These are phyloP conservation scores for Neospermospora avenae DNA, from an alignment of 2,329 filamentous ascomycete species.

Conservation along the genomic window DNA sequence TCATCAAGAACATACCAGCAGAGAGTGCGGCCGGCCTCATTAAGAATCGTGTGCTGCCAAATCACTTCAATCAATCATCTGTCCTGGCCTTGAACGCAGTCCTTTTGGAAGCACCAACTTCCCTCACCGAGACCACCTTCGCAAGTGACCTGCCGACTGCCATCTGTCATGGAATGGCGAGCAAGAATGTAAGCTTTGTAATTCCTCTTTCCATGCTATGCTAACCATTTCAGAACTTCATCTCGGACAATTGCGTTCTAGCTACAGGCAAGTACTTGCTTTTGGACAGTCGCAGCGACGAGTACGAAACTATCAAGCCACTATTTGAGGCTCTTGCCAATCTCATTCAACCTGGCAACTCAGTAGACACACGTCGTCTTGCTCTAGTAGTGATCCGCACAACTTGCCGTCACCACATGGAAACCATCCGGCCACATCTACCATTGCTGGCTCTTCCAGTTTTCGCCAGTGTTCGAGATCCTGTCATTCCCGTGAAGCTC, in stretches of 20 bases:
- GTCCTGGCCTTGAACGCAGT: conserved; percentile 87
- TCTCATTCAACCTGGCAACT: conserved; percentile 72
- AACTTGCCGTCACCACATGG: conserved; percentile 72
- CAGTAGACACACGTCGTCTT: conserved; percentile 80
- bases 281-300: conserved; percentile 59
- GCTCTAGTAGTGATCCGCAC: conserved; percentile 86
- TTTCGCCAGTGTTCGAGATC: conserved; percentile 86
- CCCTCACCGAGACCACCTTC: conserved; percentile 62
- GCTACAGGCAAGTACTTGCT: conserved; percentile 90
- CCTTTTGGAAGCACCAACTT: conserved; percentile 72
- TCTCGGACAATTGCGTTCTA: conserved; percentile 84
- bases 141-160: conserved; percentile 72
- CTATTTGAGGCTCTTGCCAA: conserved; percentile 76
- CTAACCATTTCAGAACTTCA: conserved; percentile 58
- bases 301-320: conserved; percentile 73
- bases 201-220: conserved; percentile 2
- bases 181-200: conserved; percentile 63
- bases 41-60: conserved; percentile 74
- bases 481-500: conserved; percentile 91
- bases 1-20: conserved; percentile 79
- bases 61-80: conserved; percentile 72
- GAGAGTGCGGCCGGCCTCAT: conserved; percentile 60
- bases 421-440: conserved; percentile 79
- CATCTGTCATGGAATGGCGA: conserved; percentile 74
- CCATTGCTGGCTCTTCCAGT: conserved; percentile 75